Percentiles rank a stretch among this genome's conserved stretches.
Evolutionary conservation across 108 stramenopile species (phyloP).

Genomic region (Epithemia pelagica): DNA sequence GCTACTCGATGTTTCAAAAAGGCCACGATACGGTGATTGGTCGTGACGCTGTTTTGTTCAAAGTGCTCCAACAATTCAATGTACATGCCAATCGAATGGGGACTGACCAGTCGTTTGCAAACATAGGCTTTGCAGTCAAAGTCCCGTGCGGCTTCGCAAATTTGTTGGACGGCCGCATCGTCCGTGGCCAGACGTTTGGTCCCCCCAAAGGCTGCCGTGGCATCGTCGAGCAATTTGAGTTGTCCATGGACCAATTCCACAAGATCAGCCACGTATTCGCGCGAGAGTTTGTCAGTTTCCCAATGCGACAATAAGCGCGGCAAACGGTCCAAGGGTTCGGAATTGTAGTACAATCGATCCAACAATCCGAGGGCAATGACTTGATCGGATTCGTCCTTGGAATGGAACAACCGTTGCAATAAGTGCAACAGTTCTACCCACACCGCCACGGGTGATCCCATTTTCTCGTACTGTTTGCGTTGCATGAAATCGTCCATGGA

Average conservation of each 20-base stretch:
- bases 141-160: slow-evolving; percentile 59
- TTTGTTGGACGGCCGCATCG: slow-evolving; percentile 40
- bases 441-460: slow-evolving; percentile 69
- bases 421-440: slow-evolving; percentile 79
- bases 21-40: slow-evolving; percentile 73
- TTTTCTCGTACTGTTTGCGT: slow-evolving; percentile 50
- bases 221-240: slow-evolving; percentile 66
- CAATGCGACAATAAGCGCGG: slow-evolving; percentile 62
- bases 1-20: slow-evolving; percentile 63
- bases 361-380: slow-evolving; percentile 80
- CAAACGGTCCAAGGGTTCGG: slow-evolving; percentile 73
- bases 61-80: slow-evolving; percentile 73
- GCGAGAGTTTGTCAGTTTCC: slow-evolving; percentile 59
- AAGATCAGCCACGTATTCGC: slow-evolving; percentile 80
- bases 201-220: slow-evolving; percentile 17
- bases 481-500: slow-evolving; percentile 60
- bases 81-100: slow-evolving; percentile 73
- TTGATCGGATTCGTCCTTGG: slow-evolving; percentile 51
- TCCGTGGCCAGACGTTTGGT: slow-evolving; percentile 9
- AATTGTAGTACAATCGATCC: slow-evolving; percentile 73
- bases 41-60: slow-evolving; percentile 54
- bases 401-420: slow-evolving; percentile 62
- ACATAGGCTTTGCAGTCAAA: slow-evolving; percentile 69
- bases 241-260: slow-evolving; percentile 67
- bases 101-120: slow-evolving; percentile 64